Conservation (phyloP, 768 basidiomycete genomes). For the Calocera cornea region DNA sequence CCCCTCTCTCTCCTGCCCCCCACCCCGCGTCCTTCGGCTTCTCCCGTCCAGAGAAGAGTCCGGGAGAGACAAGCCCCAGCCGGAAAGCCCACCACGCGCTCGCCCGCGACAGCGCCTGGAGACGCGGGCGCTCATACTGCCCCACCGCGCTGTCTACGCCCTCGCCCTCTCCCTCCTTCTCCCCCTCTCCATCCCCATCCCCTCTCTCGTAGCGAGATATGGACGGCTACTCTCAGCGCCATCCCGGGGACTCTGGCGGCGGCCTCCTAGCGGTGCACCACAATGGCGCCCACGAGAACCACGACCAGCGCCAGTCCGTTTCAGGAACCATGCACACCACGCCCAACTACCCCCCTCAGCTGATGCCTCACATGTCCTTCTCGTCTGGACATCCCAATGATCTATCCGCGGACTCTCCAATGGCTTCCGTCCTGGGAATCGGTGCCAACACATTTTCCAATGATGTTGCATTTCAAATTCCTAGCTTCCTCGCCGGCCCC, state of each 20-base stretch:
- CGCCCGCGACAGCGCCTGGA: too few relatives aligned
- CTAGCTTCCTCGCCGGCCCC: slow-evolving; percentile 5
- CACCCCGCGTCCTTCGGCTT: too few relatives aligned
- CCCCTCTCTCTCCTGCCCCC: too few relatives aligned
- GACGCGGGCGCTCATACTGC: too few relatives aligned
- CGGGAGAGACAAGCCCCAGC: too few relatives aligned
- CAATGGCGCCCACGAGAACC: not conserved
- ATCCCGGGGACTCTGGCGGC: not conserved
- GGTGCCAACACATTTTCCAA: slow-evolving; percentile 5
- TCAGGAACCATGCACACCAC: not conserved
- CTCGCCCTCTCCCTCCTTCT: not conserved
- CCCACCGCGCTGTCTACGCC: not conserved
- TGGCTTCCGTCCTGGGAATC: not conserved
- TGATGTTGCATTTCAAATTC: slow-evolving; percentile 7
- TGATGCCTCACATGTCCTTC: not conserved
- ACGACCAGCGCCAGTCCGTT: not conserved
- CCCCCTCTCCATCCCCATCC: too few relatives aligned
- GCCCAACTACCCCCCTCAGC: not conserved
- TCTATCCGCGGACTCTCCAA: not conserved
- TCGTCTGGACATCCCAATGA: not conserved
- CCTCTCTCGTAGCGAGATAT: not conserved
- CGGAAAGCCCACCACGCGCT: too few relatives aligned
- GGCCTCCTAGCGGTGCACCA: not conserved
- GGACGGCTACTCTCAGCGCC: not conserved
- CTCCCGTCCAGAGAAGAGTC: too few relatives aligned